A percentile compares a stretch with the other conserved stretches of the same genome.
Evolutionary conservation across 495 filamentous ascomycete species (phyloP).

Genomic region (Tuber indicum): DNA sequence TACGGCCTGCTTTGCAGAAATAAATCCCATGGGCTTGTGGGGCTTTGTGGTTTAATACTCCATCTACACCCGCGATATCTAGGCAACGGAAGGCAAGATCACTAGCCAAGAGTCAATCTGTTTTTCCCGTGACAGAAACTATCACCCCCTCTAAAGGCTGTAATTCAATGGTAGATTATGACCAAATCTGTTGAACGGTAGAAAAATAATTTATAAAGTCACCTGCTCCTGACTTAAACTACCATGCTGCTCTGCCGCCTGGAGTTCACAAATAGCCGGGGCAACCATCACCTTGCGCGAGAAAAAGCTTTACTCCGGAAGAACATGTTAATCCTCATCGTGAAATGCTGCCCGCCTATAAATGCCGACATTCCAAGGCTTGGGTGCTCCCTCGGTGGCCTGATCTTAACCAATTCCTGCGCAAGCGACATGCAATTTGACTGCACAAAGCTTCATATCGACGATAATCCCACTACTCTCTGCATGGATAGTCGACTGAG

Average conservation of each 20-base stretch:
- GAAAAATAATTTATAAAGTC: slow-evolving; percentile 39
- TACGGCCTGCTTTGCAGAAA: slow-evolving; percentile 92
- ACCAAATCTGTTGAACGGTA: neutral
- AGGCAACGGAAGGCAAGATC: slow-evolving; percentile 94
- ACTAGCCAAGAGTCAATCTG: slow-evolving; percentile 80
- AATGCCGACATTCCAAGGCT: slow-evolving; percentile 80
- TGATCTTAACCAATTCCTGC: slow-evolving; percentile 88
- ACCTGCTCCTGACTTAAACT: slow-evolving; percentile 92
- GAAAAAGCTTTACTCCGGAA: slow-evolving; percentile 93
- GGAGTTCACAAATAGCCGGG: slow-evolving; percentile 84
- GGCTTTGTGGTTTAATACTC: slow-evolving; percentile 96
- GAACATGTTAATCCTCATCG: slow-evolving; percentile 82
- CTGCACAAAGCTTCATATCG: slow-evolving; percentile 79
- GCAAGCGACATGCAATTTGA: slow-evolving; percentile 68
- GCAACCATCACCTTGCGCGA: slow-evolving; percentile 76
- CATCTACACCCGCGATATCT: slow-evolving; percentile 92
- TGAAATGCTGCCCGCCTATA: slow-evolving; percentile 77
- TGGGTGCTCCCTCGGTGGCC: slow-evolving; percentile 80
- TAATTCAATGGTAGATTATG: slow-evolving; percentile 26
- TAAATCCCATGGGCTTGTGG: slow-evolving; percentile 93
- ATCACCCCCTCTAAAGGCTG: slow-evolving; percentile 85
- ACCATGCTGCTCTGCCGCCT: slow-evolving; percentile 86
- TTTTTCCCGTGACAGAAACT: slow-evolving; percentile 78
- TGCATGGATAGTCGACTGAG: slow-evolving; percentile 86
- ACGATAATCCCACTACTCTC: slow-evolving; percentile 84